Evolutionary conservation across 176 grass and related monocot species (phyloP).

Genomic region (Bonia amplexicaulis): DNA sequence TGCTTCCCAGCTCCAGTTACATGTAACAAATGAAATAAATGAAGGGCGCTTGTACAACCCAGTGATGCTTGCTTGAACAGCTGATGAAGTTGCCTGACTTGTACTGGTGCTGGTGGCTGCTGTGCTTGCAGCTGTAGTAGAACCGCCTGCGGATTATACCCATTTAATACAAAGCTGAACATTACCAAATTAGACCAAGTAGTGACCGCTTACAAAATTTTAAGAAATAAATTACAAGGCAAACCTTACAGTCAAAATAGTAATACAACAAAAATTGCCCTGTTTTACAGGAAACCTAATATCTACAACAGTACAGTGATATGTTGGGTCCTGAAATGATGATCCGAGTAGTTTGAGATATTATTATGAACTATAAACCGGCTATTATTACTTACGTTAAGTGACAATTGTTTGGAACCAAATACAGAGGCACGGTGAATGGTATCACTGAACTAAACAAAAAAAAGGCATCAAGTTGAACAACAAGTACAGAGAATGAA

Average conservation of each 20-base stretch:
- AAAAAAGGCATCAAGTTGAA: slow-evolving; percentile 5
- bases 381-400: neutral
- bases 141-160: slow-evolving; percentile 42
- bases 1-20: neutral
- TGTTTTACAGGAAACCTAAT: neutral
- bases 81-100: slow-evolving; percentile 58
- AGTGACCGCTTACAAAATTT: neutral
- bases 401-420: neutral
- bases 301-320: neutral
- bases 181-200: neutral
- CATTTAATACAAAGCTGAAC: neutral
- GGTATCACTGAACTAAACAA: neutral
- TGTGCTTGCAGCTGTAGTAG: slow-evolving; percentile 43
- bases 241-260: neutral
- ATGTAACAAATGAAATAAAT: slow-evolving; percentile 19
- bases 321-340: neutral
- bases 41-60: slow-evolving; percentile 52
- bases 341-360: neutral
- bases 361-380: neutral
- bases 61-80: slow-evolving; percentile 60
- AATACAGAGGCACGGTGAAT: neutral
- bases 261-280: neutral
- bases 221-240: neutral
- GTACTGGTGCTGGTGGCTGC: slow-evolving; percentile 39
- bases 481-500: neutral